Base-by-base conservation (phyloP, 257 asterid species). In the Nicotiana knightiana region DNA sequence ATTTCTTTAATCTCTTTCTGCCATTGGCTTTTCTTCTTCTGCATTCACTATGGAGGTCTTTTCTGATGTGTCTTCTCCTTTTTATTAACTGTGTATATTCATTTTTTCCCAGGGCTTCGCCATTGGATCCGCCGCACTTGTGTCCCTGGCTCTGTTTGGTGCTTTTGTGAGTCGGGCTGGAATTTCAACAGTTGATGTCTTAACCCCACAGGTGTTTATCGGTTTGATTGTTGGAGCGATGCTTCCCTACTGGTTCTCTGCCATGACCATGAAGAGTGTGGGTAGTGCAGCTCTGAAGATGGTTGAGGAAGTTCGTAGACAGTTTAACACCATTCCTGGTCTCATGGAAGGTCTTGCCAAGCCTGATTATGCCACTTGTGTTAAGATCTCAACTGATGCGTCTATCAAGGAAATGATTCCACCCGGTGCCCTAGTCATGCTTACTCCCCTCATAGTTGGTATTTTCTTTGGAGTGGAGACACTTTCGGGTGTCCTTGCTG, bases 171-270 rank as follows among this genome's bases (percentile, higher is more conserved):
- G 98, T 86, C 95, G 97, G 30, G 98, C 98, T 3, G 94, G 28
- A 70, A 89, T 94, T 78, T 83, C 91, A n/a, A 90, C 90, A 2
- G 98, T 94, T 62, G 92, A 94, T 86, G 98, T 93, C 33, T 83
- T 94, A 93, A 92, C 97, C 80, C 98, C 98, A 0, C 91, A 94
- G 87, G 98, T 94, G 80, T 94, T 94, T 87, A 93, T 94, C 70
- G 98, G 98, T 67, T 82, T 94, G 77, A 84, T 94, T 67, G 97
- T 94, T 51, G 98, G 98, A 73, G 98, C 97, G 18, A 94, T 94
- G 98, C 98, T 94, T 32, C 98, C 98, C 3, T 94, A 94, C 85
- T 94, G 98, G 98, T 94, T 94, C 85, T 94, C 98, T 4, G 98
- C 98, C 84, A 92, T 94, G 98, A 94, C 97, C 77, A 94, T 94